Base-by-base conservation (phyloP, 805 yeast species). In the Ascoidea rubescens region DNA sequence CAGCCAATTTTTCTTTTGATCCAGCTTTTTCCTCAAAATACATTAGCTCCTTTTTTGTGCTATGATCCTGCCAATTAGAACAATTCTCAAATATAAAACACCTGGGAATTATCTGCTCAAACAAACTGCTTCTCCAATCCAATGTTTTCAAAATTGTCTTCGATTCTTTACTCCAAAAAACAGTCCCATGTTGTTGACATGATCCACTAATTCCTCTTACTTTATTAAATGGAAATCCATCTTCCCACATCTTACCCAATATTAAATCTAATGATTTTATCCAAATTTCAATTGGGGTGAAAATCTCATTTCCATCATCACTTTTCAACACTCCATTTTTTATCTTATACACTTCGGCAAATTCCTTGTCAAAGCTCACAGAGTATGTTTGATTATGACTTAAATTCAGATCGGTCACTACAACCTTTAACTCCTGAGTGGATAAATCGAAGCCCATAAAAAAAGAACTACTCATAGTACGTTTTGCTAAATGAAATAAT, bases 51-150 rank as follows among this genome's bases (percentile, higher is more conserved):
- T 71, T 66, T 4, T 78, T 83, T 0, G 97, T 89, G 30, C 93
- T 83, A 62, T 87, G 95, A 62, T 89, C 96, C 66, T 89, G 97
- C 97, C 97, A 89, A 62, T 90, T 89, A 6, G 96, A 96, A 4
- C 95, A 82, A 46, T 72, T 72, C 5, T 73, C 70, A 58, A 80
- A 73, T 1, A 91, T 71, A 57, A 87, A 82, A 1, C 84, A 83
- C 1, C 58, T 58, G 2, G 72, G 72, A 21, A 60, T 58, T 45
- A 85, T 59, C 55, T 76, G 85, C 1, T 69, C 72, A 44, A 70
- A 62, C 50, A 86, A 67, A 0, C 61, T 31, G 0, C 70, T 57
- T 21, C 28, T 2, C 28, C 28, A 21, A 12, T 61, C 55, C 52
- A 85, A 66, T 0, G 58, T 54, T 1, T 54, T 47, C 50, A 88